These are phyloP conservation scores for Penicillium salamii DNA, from an alignment of 495 filamentous ascomycete genomes.

Conservation along the genomic window DNA sequence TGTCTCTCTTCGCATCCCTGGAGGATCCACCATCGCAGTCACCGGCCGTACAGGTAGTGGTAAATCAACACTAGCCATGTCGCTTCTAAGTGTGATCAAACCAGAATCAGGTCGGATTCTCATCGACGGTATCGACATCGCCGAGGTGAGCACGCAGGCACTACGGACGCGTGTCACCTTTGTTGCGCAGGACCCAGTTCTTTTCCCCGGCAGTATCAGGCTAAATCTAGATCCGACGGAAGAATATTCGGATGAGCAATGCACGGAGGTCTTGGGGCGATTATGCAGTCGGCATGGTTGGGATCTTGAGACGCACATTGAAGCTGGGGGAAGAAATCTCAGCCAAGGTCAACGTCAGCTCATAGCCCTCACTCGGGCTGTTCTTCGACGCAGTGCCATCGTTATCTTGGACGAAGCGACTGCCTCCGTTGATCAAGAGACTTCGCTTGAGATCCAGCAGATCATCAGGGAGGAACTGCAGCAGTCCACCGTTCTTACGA, in stretches of 20 bases:
- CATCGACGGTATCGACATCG: constrained; percentile 59
- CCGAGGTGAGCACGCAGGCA: constrained; percentile 56
- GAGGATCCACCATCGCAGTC: constrained; percentile 65
- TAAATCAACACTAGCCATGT: constrained; percentile 65
- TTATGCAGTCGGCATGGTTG: constrained; percentile 52
- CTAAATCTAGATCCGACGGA: constrained; percentile 54
- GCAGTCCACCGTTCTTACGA: constrained; percentile 79
- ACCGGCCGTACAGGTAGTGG: constrained; percentile 64
- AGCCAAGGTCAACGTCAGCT: constrained; percentile 63
- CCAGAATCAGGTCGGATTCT: constrained; percentile 55
- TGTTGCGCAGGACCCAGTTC: constrained; percentile 62
- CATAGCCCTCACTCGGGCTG: constrained; percentile 56
- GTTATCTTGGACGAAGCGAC: constrained; percentile 78
- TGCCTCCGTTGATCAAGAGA: constrained; percentile 78
- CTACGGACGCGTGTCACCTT: constrained; percentile 60
- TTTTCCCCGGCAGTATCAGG: constrained; percentile 60
- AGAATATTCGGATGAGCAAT: constrained; percentile 49
- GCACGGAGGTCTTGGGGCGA: constrained; percentile 46
- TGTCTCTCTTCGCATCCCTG: constrained; percentile 66
- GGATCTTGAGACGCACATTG: constrained; percentile 52
- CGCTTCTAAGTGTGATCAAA: constrained; percentile 54
- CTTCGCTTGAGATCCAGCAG: constrained; percentile 72
- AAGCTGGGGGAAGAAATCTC: constrained; percentile 56
- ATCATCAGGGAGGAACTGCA: constrained; percentile 71
- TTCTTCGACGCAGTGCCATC: constrained; percentile 56